A percentile compares a stretch with the other conserved stretches of the same genome.
These are phyloP conservation scores for Chlamydomonas reinhardtii DNA, from an alignment of 163 green algal genomes.

Conservation along the genomic window DNA sequence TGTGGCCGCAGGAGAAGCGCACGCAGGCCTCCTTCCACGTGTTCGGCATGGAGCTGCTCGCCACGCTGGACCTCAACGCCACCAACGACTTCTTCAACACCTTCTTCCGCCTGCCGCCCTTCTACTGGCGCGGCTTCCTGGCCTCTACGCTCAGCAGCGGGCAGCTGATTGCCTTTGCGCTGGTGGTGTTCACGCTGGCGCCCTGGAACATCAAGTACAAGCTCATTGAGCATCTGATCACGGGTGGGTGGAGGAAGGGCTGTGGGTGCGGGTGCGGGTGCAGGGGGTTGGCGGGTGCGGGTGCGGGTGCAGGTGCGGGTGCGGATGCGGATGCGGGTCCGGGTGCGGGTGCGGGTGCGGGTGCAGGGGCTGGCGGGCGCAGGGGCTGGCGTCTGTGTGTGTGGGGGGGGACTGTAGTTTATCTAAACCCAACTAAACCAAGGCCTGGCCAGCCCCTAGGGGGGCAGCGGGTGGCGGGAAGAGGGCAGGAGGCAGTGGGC, in stretches of 20 bases:
- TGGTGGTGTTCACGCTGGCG: conserved; percentile 88
- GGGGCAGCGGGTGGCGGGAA: too few relatives aligned
- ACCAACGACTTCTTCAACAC: conserved; percentile 96
- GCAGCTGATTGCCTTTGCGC: conserved; percentile 94
- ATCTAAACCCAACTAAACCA: too few relatives aligned
- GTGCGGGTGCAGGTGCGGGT: too few relatives aligned
- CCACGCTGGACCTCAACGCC: conserved; percentile 83
- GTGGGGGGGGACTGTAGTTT: too few relatives aligned
- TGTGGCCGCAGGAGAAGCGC: conserved; percentile 93
- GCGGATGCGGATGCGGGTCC: too few relatives aligned
- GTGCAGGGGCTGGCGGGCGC: too few relatives aligned
- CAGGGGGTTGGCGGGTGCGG: too few relatives aligned
- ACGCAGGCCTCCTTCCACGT: conserved; percentile 94
- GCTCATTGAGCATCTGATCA: conserved; percentile 81
- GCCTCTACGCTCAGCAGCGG: conserved; percentile 77
- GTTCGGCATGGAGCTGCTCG: conserved; percentile 98
- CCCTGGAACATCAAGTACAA: conserved; percentile 82
- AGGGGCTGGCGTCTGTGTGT: too few relatives aligned
- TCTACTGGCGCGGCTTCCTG: conserved; percentile 95
- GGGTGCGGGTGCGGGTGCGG: too few relatives aligned
- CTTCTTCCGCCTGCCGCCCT: conserved; percentile 93
- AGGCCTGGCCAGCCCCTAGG: too few relatives aligned
- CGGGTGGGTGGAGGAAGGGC: background rate
- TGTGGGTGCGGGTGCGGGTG: background rate
- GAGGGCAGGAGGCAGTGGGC: too few relatives aligned